A percentile compares a stretch with the other conserved stretches of the same genome.
Evolutionary conservation across 495 filamentous ascomycete genomes (phyloP).

Genomic region (Aspergillus leporis): DNA sequence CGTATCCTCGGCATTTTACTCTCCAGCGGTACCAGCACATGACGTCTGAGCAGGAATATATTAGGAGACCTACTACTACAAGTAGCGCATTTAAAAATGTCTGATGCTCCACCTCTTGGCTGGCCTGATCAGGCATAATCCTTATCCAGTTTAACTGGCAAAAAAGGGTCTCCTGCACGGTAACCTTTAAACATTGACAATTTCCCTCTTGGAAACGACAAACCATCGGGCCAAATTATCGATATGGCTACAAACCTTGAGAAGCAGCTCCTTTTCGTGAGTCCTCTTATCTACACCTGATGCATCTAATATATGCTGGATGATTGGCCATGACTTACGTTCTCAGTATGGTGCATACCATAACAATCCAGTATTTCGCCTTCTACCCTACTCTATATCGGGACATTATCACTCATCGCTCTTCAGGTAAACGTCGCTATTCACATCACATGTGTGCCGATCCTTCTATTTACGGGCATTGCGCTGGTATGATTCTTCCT

Average conservation of each 20-base stretch:
- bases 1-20: conserved; percentile 17
- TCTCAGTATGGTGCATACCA: conserved; percentile 92
- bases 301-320: not conserved
- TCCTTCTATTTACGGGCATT: conserved; percentile 77
- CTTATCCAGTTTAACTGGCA: conserved; percentile 1
- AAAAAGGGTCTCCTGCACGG: conserved; percentile 1
- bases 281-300: conserved; percentile 26
- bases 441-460: conserved; percentile 86
- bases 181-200: not conserved
- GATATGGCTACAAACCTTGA: conserved; percentile 75
- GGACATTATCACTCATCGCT: conserved; percentile 10
- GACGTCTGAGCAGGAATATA: conserved; percentile 15
- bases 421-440: conserved; percentile 77
- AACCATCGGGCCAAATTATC: conserved; percentile 3
- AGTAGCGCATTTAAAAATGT: conserved; percentile 11
- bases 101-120: conserved; percentile 20
- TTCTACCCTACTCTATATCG: not conserved
- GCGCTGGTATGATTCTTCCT: conserved; percentile 62
- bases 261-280: conserved; percentile 76
- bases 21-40: conserved; percentile 16
- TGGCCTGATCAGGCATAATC: conserved; percentile 14
- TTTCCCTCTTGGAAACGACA: not conserved
- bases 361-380: conserved; percentile 65
- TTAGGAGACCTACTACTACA: not conserved
- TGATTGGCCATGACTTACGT: conserved; percentile 24